These are phyloP conservation scores for Blepharisma stoltei DNA, from an alignment of 73 alveolate species.

Conservation along the genomic window DNA sequence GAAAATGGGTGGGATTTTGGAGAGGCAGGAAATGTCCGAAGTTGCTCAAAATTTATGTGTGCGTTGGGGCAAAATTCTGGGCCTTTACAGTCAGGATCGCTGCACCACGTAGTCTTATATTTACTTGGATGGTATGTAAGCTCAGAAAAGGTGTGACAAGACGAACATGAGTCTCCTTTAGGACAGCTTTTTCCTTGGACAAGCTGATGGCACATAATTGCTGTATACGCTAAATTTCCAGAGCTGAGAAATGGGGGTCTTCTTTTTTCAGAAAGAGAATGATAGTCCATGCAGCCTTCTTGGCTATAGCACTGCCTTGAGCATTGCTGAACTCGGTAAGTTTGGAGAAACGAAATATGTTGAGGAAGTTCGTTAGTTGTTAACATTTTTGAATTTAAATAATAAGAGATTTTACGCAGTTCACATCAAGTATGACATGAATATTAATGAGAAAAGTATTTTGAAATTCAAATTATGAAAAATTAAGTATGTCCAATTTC, in stretches of 20 bases:
- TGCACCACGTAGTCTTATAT: constrained; percentile 31
- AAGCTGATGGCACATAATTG: constrained; percentile 4
- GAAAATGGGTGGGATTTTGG: neutral
- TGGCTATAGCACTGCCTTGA: neutral
- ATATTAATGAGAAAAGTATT: too few relatives aligned
- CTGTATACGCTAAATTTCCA: constrained; percentile 5
- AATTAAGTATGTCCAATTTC: too few relatives aligned
- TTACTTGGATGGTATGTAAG: constrained; percentile 34
- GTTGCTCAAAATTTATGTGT: constrained; percentile 25
- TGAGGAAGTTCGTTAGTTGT: neutral
- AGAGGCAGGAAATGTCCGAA: neutral
- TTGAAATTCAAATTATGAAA: too few relatives aligned
- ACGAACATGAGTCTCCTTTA: constrained; percentile 18
- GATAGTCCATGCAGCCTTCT: constrained; percentile 28
- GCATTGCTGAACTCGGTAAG: constrained; percentile 19
- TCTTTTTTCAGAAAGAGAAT: constrained; percentile 23
- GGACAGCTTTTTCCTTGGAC: constrained; percentile 27
- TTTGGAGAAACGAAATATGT: neutral
- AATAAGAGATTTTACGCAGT: too few relatives aligned
- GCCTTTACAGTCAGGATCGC: constrained; percentile 34
- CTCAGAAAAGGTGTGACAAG: constrained; percentile 39
- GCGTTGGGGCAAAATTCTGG: constrained; percentile 27
- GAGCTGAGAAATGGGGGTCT: constrained; percentile 9
- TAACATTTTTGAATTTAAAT: too few relatives aligned
- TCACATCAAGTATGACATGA: too few relatives aligned